Base-by-base conservation (phyloP, 2,329 filamentous ascomycete genomes). In the Fusarium subglutinans region DNA sequence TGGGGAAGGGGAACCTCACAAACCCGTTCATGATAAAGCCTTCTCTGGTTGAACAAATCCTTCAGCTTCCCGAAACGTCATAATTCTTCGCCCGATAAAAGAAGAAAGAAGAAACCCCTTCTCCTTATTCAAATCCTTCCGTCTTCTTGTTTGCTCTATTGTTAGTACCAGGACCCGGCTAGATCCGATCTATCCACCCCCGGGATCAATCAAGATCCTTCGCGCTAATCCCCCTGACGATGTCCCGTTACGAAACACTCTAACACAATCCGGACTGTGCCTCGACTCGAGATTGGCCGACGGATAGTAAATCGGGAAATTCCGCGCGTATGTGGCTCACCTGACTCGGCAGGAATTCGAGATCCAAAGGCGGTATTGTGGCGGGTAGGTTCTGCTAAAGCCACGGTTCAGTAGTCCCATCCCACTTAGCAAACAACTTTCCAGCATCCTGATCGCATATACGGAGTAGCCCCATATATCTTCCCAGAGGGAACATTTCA, bases 161-260 rank as follows among this genome's bases (percentile, higher is more conserved):
- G 26, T 40, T 40, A 26, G 43, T 26, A 47, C 26, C 30, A 56
- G 55, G 48, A 56, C 55, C 44, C 66, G 55, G 50, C 54, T 56
- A 48, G 37, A 47, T 35, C 55, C 44, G 47, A 37, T 24, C 45
- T 41, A 41, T 37, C 66, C 56, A 66, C 55, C 38, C 45, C 59
- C 56, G 22, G 43, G 61, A 70, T 35, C 38, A 51, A 56, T 33
- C 55, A 26, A 66, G 44, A 70, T 54, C 54, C 53, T 63, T 40
- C 22, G 44, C 60, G 26, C 64, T 61, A 54, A 43, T 13, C 38
- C 51, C 40, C 65, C 47, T 37, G 30, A 40, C 51, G 38, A 38
- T 8, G 24, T 37, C 18, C 22, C 28, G n/a, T 56, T 45, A 33
- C 22, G 26, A 41, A 43, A 20, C 53, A 26, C 51, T 40, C 37